phyloP scores from a whole-genome alignment of 2,329 filamentous ascomycete species.

The Albophoma yamanashiensis region DNA sequence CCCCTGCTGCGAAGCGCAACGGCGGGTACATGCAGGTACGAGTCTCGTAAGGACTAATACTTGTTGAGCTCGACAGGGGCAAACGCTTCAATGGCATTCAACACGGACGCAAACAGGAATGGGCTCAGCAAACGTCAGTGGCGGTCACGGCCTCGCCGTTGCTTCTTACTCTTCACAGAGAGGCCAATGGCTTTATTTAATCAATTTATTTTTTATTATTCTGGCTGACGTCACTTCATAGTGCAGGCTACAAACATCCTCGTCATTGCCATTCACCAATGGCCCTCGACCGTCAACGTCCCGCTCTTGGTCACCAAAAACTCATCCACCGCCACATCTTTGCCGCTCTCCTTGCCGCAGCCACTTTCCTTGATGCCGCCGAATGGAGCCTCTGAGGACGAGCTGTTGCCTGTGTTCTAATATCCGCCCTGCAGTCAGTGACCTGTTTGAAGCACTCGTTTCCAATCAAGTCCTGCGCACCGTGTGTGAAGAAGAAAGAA shows the following conservation, averaged over 20 bases:
- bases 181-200: neutral
- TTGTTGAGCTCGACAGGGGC: neutral
- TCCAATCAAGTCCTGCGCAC: neutral
- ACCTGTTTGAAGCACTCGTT: neutral
- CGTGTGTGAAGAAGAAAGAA: neutral
- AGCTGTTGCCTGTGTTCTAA: constrained; percentile 29
- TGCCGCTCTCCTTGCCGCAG: constrained; percentile 35
- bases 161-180: neutral
- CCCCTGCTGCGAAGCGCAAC: neutral
- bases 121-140: neutral
- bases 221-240: neutral
- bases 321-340: constrained; percentile 35
- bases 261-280: constrained; percentile 11
- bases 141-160: neutral
- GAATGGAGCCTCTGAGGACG: constrained; percentile 32
- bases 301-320: constrained; percentile 35
- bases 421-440: neutral
- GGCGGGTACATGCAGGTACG: neutral
- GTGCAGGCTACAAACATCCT: neutral
- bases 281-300: constrained; percentile 26
- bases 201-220: neutral
- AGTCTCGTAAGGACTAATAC: too few species aligned
- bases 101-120: neutral
- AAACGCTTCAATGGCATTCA: neutral
- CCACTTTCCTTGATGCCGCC: constrained; percentile 38